A percentile compares a stretch with the other conserved stretches of the same genome.
Conservation (phyloP, 768 basidiomycete species). For the Tylopilus sp. region DNA sequence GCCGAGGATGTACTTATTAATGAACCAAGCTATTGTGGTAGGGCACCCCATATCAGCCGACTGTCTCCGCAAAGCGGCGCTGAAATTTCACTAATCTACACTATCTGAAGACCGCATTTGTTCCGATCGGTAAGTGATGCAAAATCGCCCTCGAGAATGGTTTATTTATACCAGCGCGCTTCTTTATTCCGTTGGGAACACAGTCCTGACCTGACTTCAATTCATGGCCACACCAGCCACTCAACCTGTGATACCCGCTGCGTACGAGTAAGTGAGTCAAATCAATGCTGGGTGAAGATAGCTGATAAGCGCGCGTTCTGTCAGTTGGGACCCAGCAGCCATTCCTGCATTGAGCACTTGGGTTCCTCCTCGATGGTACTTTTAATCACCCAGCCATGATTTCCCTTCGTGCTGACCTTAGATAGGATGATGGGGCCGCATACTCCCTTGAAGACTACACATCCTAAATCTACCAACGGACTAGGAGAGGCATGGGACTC, state of each 20-base stretch:
- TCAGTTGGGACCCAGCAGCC: conserved; percentile 24
- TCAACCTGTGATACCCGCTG: conserved; percentile 11
- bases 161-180: background rate
- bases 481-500: conserved; percentile 25
- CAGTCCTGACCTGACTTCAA: background rate
- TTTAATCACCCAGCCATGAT: background rate
- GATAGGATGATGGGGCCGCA: conserved; percentile 22
- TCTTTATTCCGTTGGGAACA: too few species aligned
- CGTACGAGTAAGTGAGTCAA: conserved; percentile 14
- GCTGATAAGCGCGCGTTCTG: background rate
- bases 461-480: conserved; percentile 12
- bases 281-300: background rate
- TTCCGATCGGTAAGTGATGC: background rate
- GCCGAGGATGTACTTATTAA: too few species aligned
- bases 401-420: background rate
- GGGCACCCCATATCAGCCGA: background rate
- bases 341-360: conserved; percentile 24
- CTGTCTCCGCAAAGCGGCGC: background rate
- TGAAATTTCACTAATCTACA: too few species aligned
- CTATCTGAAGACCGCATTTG: background rate
- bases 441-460: background rate
- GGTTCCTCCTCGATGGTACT: conserved; percentile 26
- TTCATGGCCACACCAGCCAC: conserved; percentile 24
- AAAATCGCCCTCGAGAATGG: background rate
- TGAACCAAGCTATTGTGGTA: background rate